Percentiles rank a stretch among this genome's conserved stretches.
Conservation (phyloP, 352 stramenopile genomes). For the Phytophthora boehmeriae region DNA sequence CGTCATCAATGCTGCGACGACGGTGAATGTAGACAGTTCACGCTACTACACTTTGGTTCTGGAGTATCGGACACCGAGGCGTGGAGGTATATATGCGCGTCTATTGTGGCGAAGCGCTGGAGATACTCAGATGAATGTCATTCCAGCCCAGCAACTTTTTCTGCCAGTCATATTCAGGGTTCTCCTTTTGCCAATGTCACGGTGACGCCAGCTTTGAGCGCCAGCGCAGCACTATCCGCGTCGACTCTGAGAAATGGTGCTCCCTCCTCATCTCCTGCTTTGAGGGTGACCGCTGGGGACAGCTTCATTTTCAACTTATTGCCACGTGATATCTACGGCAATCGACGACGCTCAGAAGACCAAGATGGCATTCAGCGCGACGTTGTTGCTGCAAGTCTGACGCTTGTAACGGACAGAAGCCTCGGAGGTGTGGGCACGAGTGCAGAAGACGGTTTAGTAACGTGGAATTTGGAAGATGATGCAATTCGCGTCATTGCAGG, state of each 20-base stretch:
- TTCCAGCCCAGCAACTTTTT: conserved; percentile 53
- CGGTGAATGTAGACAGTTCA: conserved; percentile 40
- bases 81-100: conserved; percentile 41
- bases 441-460: conserved; percentile 38
- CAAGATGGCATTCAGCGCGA: conserved; percentile 28
- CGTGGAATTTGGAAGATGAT: conserved; percentile 26
- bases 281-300: conserved; percentile 33
- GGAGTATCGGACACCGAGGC: conserved; percentile 61
- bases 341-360: conserved; percentile 30
- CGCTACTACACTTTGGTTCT: conserved; percentile 56
- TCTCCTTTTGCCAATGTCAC: conserved; percentile 58
- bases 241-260: conserved; percentile 19
- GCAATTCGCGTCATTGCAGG: conserved; percentile 33
- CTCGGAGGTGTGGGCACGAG: conserved; percentile 52
- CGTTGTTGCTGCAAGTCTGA: conserved; percentile 42
- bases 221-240: conserved; percentile 19
- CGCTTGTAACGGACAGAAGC: conserved; percentile 48
- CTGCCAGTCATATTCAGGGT: conserved; percentile 49
- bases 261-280: conserved; percentile 11
- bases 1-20: conserved; percentile 18
- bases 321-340: conserved; percentile 52
- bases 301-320: conserved; percentile 47
- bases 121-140: conserved; percentile 42
- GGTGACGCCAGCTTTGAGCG: conserved; percentile 37
- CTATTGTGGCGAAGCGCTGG: conserved; percentile 52